Percentiles rank a stretch among this genome's conserved stretches.
Evolutionary conservation across 148 eudicot genomes (phyloP).

Genomic region (Chenopodium formosanum): DNA sequence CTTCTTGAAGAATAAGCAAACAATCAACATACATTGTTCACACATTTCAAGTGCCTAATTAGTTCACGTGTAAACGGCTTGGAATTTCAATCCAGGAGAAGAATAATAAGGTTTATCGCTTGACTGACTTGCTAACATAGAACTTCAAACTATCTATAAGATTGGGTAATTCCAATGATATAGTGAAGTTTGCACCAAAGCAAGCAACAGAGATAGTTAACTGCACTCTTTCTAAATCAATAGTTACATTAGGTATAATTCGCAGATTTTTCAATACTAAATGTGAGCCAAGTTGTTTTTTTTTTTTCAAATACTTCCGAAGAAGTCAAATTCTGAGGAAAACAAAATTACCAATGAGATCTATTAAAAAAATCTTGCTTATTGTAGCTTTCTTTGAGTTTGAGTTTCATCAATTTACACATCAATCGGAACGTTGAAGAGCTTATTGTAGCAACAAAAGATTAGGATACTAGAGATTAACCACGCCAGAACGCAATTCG

Average conservation of each 20-base stretch:
- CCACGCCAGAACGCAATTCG: neutral
- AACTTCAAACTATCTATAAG: neutral
- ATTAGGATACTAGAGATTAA: neutral
- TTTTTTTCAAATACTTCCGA: no score
- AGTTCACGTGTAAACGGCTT: neutral
- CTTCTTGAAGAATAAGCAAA: constrained; percentile 2
- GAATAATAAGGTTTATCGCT: neutral
- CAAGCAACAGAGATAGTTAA: neutral
- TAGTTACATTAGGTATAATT: neutral
- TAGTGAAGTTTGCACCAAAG: neutral
- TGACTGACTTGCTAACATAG: neutral
- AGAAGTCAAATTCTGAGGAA: no score
- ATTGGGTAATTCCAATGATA: neutral
- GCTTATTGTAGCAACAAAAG: neutral
- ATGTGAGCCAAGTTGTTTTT: no score
- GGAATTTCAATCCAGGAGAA: neutral
- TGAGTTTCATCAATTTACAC: neutral
- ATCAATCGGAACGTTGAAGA: neutral
- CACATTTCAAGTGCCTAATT: neutral
- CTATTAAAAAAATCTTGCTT: neutral
- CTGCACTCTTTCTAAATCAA: neutral
- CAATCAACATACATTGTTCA: neutral
- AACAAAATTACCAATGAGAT: neutral
- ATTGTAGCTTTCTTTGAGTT: neutral
- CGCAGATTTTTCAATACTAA: neutral